Conservation (phyloP, 208 protist genomes). For the Trypanosoma conorhini region DNA sequence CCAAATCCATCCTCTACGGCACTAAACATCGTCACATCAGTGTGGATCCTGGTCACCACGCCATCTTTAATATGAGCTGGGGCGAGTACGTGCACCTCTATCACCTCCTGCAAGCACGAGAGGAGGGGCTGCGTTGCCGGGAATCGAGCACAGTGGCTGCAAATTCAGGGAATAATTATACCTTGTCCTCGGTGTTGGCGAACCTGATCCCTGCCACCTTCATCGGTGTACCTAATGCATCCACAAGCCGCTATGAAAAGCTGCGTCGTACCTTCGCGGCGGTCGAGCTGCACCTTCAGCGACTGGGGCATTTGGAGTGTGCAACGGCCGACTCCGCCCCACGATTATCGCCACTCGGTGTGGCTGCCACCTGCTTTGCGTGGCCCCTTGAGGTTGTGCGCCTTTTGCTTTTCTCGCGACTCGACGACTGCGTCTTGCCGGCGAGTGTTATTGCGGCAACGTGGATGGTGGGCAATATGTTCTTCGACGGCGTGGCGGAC, state of each 20-base stretch:
- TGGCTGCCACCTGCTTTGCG: slow-evolving; percentile 43
- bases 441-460: slow-evolving; percentile 65
- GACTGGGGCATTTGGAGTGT: slow-evolving; percentile 47
- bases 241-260: slow-evolving; percentile 66
- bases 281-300: slow-evolving; percentile 56
- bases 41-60: slow-evolving; percentile 64
- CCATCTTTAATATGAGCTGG: slow-evolving; percentile 65
- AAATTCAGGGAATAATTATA: slow-evolving; percentile 2
- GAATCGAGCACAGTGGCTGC: neutral
- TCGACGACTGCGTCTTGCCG: slow-evolving; percentile 52
- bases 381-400: slow-evolving; percentile 52
- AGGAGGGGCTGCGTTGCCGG: slow-evolving; percentile 42
- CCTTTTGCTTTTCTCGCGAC: slow-evolving; percentile 40
- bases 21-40: slow-evolving; percentile 67
- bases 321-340: neutral
- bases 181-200: slow-evolving; percentile 26
- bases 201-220: slow-evolving; percentile 39
- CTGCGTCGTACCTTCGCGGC: slow-evolving; percentile 48
- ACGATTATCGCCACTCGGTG: slow-evolving; percentile 47
- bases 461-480: slow-evolving; percentile 64
- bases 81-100: slow-evolving; percentile 73
- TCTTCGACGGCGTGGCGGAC: slow-evolving; percentile 31
- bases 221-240: slow-evolving; percentile 50
- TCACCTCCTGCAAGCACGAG: slow-evolving; percentile 65
- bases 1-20: slow-evolving; percentile 77